Conservation (phyloP, 331 rosid genomes). For the Dryas integrifolia region DNA sequence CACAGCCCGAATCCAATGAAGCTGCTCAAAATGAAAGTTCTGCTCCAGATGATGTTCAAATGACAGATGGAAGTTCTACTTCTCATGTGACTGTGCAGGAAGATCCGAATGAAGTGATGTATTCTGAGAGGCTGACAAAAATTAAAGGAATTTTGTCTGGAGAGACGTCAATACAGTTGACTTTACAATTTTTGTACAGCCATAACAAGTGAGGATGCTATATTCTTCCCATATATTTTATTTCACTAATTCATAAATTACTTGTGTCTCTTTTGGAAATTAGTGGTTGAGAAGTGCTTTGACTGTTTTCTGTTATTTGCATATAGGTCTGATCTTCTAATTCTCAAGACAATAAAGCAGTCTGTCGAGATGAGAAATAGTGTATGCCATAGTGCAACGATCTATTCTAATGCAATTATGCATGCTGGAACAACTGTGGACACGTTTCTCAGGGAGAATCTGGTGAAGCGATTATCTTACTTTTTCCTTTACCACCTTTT, state of each 20-base stretch:
- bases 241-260: slow-evolving; percentile 5
- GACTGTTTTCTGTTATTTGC: slow-evolving; percentile 24
- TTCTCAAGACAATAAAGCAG: slow-evolving; percentile 94
- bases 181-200: slow-evolving; percentile 88
- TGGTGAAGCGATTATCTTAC: slow-evolving; percentile 46
- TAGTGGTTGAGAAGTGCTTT: slow-evolving; percentile 6
- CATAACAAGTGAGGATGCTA: slow-evolving; percentile 82
- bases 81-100: slow-evolving; percentile 42
- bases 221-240: slow-evolving; percentile 5
- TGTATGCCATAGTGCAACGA: slow-evolving; percentile 95
- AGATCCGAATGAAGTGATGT: slow-evolving; percentile 65
- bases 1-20: slow-evolving; percentile 51
- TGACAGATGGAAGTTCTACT: slow-evolving; percentile 60
- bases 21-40: slow-evolving; percentile 50
- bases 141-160: slow-evolving; percentile 91
- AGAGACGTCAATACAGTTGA: slow-evolving; percentile 87
- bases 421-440: slow-evolving; percentile 99
- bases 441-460: slow-evolving; percentile 87
- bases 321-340: slow-evolving; percentile 87
- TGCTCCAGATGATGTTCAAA: slow-evolving; percentile 72
- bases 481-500: background rate
- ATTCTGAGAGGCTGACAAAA: slow-evolving; percentile 77
- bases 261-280: slow-evolving; percentile 7
- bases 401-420: slow-evolving; percentile 94
- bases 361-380: slow-evolving; percentile 99